A percentile compares a stretch with the other conserved stretches of the same genome.
Conservation (phyloP, 495 filamentous ascomycete species). For the Bacidia rubella region DNA sequence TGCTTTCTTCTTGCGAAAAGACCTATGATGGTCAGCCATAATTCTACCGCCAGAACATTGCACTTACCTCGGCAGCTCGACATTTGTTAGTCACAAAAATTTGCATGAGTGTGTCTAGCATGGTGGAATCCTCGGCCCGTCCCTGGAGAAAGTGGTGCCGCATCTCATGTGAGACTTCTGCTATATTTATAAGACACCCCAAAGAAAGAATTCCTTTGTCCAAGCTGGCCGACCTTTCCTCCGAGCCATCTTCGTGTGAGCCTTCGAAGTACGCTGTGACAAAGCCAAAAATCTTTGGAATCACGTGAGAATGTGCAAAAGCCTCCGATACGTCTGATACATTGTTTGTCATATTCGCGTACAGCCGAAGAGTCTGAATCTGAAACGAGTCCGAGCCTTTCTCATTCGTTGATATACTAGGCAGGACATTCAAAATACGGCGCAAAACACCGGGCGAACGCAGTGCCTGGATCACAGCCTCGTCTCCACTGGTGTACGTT, state of each 20-base stretch:
- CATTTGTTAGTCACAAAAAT: slow-evolving; percentile 29
- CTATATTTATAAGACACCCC: slow-evolving; percentile 80
- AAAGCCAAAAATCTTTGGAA: slow-evolving; percentile 43
- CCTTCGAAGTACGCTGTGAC: slow-evolving; percentile 28
- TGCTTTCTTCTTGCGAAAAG: slow-evolving; percentile 70
- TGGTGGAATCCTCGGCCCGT: slow-evolving; percentile 17
- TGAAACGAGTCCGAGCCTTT: slow-evolving; percentile 12
- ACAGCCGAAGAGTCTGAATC: slow-evolving; percentile 47
- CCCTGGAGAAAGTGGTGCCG: slow-evolving; percentile 23
- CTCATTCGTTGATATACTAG: slow-evolving; percentile 7
- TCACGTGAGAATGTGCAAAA: slow-evolving; percentile 45
- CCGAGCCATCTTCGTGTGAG: slow-evolving; percentile 27
- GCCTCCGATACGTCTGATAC: slow-evolving; percentile 49
- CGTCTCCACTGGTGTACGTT: slow-evolving; percentile 32
- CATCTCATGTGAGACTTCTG: slow-evolving; percentile 54
- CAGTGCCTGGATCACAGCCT: slow-evolving; percentile 18
- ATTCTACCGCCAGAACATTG: background rate
- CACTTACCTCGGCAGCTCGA: slow-evolving; percentile 34
- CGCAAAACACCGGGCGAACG: slow-evolving; percentile 11
- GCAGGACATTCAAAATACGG: slow-evolving; percentile 12
- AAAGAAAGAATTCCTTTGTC: slow-evolving; percentile 67
- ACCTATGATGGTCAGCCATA: slow-evolving; percentile 38
- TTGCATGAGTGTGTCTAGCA: slow-evolving; percentile 30
- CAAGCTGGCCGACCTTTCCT: slow-evolving; percentile 36
- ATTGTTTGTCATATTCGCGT: slow-evolving; percentile 81